A percentile compares a stretch with the other conserved stretches of the same genome.
phyloP scores from a whole-genome alignment of 2,329 filamentous ascomycete species.

The Sporothrix variecibatus region DNA sequence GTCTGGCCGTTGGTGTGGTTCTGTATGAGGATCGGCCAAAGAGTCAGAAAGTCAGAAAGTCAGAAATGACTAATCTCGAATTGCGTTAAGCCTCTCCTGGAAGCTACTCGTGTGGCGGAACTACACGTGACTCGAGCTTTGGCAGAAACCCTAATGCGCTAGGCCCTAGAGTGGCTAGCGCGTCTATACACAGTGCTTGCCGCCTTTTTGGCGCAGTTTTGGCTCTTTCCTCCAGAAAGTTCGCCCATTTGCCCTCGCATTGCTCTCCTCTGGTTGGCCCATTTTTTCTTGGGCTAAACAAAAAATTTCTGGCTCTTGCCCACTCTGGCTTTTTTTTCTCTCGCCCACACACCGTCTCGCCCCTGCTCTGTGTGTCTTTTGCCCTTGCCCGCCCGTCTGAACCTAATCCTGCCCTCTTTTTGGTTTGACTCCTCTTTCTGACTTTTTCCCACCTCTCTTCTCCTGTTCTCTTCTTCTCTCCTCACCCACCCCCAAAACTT shows the following conservation, averaged over 20 bases:
- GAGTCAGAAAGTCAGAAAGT: background rate
- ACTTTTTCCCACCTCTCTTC: constrained; percentile 33
- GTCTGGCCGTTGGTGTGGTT: background rate
- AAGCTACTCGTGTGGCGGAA: constrained; percentile 20
- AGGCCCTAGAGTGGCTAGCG: constrained; percentile 23
- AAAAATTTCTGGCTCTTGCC: constrained; percentile 26
- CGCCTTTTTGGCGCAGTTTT: background rate
- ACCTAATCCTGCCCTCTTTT: constrained; percentile 17
- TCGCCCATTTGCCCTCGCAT: constrained; percentile 14
- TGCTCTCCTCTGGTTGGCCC: constrained; percentile 21
- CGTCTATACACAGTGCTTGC: background rate
- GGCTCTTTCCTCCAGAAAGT: background rate
- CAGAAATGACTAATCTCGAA: constrained; percentile 14
- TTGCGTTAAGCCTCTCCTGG: constrained; percentile 13
- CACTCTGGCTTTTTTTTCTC: constrained; percentile 39
- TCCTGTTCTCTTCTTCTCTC: constrained; percentile 22
- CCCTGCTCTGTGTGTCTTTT: constrained; percentile 18
- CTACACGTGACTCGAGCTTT: constrained; percentile 21
- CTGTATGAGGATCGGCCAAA: background rate
- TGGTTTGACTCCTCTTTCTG: constrained; percentile 36
- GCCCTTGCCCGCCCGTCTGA: constrained; percentile 4
- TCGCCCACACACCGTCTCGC: constrained; percentile 45
- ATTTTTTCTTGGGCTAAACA: constrained; percentile 18
- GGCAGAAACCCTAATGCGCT: constrained; percentile 31
- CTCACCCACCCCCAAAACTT: background rate